These are phyloP conservation scores for Oryza glumipatula DNA, from an alignment of 176 grass and related monocot species.

Conservation along the genomic window DNA sequence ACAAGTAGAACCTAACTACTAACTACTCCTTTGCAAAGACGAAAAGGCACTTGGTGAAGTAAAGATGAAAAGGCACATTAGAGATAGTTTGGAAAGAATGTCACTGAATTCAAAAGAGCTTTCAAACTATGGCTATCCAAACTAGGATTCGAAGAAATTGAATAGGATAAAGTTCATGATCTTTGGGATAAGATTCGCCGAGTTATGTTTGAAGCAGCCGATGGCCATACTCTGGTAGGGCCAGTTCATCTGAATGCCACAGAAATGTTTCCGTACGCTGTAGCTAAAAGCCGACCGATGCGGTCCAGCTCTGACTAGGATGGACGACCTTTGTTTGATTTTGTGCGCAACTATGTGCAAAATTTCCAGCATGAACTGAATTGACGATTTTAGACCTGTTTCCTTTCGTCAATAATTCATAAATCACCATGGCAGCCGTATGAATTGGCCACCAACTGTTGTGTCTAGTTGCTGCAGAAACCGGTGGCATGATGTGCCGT, in stretches of 20 bases:
- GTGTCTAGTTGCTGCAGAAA: background rate
- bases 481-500: background rate
- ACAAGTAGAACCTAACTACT: background rate
- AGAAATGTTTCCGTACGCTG: conserved; percentile 1
- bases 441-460: background rate
- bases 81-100: background rate
- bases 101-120: background rate
- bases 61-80: background rate
- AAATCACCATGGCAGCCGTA: background rate
- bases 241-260: conserved; percentile 10
- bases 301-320: background rate
- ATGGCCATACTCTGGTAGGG: background rate
- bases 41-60: too few relatives aligned
- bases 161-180: background rate
- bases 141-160: background rate
- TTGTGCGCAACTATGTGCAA: background rate
- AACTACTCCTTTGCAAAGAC: background rate
- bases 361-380: background rate
- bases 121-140: background rate
- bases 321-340: background rate
- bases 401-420: background rate
- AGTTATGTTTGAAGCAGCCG: background rate
- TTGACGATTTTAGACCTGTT: background rate
- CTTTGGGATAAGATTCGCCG: conserved; percentile 17
- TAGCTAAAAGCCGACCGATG: background rate